Evolutionary conservation across 1,284 basidiomycete species (phyloP).

Genomic region (Fistulinella cinereoalba): DNA sequence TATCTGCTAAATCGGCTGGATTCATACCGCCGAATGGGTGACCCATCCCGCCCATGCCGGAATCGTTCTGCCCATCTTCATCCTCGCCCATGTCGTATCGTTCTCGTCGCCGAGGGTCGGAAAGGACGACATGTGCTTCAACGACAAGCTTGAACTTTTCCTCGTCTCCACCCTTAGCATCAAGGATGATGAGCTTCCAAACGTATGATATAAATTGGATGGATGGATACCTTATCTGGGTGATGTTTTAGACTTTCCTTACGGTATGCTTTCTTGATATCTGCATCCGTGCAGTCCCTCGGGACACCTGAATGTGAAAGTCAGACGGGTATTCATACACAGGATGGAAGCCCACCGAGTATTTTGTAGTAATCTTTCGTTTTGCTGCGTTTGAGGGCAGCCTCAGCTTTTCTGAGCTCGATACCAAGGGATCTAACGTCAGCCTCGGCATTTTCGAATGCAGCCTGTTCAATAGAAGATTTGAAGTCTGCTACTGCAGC

Average conservation of each 20-base stretch:
- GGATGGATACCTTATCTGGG: conserved; percentile 66
- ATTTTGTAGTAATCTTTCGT: conserved; percentile 86
- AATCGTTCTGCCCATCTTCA: conserved; percentile 57
- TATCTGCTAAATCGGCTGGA: conserved; percentile 53
- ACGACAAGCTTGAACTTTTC: conserved; percentile 84
- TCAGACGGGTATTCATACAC: not conserved
- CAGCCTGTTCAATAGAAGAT: conserved; percentile 67
- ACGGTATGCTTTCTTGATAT: conserved; percentile 81
- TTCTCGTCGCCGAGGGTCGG: conserved; percentile 63
- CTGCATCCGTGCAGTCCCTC: conserved; percentile 58
- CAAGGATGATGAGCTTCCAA: conserved; percentile 4
- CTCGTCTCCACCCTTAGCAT: conserved; percentile 64
- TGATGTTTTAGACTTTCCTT: conserved; percentile 78
- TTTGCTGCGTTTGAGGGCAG: conserved; percentile 76
- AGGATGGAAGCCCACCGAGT: conserved; percentile 38
- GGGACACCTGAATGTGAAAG: conserved; percentile 48
- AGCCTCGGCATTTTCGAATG: conserved; percentile 53
- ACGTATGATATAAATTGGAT: conserved; percentile 13
- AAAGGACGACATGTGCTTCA: conserved; percentile 75
- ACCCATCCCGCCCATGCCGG: conserved; percentile 44
- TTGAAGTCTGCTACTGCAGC: conserved; percentile 75
- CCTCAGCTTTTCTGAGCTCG: conserved; percentile 78
- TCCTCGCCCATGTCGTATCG: conserved; percentile 78
- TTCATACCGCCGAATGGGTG: conserved; percentile 37
- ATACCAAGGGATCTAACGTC: conserved; percentile 61